Conservation (phyloP, 2,329 filamentous ascomycete genomes). For the Arachnomyces sp. region DNA sequence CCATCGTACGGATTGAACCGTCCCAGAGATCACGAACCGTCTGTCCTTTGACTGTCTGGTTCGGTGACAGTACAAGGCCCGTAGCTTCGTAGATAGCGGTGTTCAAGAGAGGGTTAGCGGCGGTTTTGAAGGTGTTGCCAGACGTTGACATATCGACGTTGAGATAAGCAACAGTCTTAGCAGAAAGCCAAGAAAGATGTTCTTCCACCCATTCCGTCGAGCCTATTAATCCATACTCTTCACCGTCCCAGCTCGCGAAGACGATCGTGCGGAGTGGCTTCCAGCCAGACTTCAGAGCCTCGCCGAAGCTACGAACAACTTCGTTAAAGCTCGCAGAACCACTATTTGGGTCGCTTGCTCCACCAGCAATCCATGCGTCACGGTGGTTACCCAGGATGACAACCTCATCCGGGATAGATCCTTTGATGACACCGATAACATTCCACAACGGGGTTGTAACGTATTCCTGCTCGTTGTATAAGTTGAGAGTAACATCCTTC, state of each 20-base stretch:
- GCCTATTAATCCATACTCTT: constrained; percentile 79
- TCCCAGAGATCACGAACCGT: constrained; percentile 63
- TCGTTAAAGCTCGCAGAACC: constrained; percentile 74
- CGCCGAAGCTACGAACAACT: constrained; percentile 64
- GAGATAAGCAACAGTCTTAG: constrained; percentile 68
- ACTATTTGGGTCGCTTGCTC: constrained; percentile 73
- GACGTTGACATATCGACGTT: constrained; percentile 72
- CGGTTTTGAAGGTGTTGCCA: constrained; percentile 55
- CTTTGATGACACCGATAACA: constrained; percentile 85
- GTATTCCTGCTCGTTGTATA: constrained; percentile 73
- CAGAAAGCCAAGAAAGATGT: constrained; percentile 69
- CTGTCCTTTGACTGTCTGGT: constrained; percentile 62
- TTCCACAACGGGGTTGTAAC: constrained; percentile 79
- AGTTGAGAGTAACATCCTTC: constrained; percentile 59
- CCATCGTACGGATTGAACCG: constrained; percentile 56
- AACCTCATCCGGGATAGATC: constrained; percentile 74
- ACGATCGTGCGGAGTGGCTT: constrained; percentile 83
- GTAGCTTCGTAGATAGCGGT: constrained; percentile 62
- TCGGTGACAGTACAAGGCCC: constrained; percentile 57
- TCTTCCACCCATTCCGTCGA: constrained; percentile 93
- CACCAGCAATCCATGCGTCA: constrained; percentile 83
- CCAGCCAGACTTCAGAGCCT: constrained; percentile 65
- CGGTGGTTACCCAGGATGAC: constrained; percentile 87
- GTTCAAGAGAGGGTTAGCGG: constrained; percentile 68
- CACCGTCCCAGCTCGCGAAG: constrained; percentile 76